Base-by-base conservation (phyloP, 352 stramenopile species). In the Albugo laibachii region DNA sequence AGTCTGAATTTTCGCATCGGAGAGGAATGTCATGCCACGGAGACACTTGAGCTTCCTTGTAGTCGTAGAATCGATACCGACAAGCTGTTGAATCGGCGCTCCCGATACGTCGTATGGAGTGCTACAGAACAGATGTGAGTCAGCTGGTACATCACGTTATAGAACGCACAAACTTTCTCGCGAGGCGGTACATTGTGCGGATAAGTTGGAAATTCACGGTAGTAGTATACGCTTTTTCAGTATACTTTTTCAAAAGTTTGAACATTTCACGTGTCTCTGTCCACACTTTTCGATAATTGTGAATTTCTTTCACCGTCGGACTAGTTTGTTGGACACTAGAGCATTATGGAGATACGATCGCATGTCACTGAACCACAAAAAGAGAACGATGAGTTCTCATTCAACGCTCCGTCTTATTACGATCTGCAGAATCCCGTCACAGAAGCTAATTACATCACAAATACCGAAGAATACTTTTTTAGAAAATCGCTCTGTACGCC, bases 1-100 rank as follows among this genome's bases (percentile, higher is more conserved):
- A 61, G 50, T 59, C 37, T 31, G 70, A 58, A 24, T 43, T 19
- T 8, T 31, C 24, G 8, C 8, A 43, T 24, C 19, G 65, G 13
- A 95, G 68, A 45, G 85, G 73, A 44, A 96, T 83, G 54, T 96
- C 74, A 62, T 96, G 87, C 87, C 87, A 96, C 13, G 83, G 83
- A 15, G 83, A 95, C 49, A 91, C 74, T 56, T 82, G 72, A 42
- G 72, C 70, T 3, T 71, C 78, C 19, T 69, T 55, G 37, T 63
- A 45, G 62, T 92, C 73, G 53, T 77, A 66, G 58, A 81, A 86
- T 42, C 86, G 85, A 62, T 85, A 92, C 40, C 77, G 77, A 53
- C 74, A 95, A 21, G 64, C 73, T 15, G 70, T 38, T 4, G 77
- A 89, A 36, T 72, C 79, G 0, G 59, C 53, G 24, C 78, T 58